A percentile compares a stretch with the other conserved stretches of the same genome.
These are phyloP conservation scores for Acer campestre DNA, from an alignment of 345 rosid genomes.

Conservation along the genomic window DNA sequence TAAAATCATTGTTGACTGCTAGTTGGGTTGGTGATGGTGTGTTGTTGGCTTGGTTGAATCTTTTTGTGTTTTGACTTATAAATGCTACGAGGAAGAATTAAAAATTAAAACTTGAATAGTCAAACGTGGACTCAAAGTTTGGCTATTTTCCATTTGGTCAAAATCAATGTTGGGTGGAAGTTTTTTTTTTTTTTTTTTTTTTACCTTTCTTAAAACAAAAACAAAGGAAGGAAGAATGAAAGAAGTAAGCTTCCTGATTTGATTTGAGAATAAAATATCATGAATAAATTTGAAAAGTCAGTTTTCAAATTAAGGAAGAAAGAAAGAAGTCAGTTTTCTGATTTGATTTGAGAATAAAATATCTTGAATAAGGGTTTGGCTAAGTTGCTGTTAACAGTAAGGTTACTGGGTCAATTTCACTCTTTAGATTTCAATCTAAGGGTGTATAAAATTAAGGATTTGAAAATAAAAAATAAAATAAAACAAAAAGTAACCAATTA, in stretches of 20 bases:
- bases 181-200: no score
- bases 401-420: no score
- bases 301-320: neutral
- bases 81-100: neutral
- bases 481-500: no score
- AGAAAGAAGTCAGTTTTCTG: no score
- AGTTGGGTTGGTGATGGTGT: neutral
- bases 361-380: neutral
- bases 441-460: no score
- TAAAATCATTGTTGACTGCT: neutral
- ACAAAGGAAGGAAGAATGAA: no score
- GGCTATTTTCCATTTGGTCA: constrained; percentile 1
- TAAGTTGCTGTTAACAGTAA: no score
- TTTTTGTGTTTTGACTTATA: constrained; percentile 6
- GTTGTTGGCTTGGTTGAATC: neutral
- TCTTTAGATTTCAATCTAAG: no score
- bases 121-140: neutral
- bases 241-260: no score
- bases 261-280: no score
- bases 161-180: neutral
- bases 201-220: neutral
- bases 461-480: no score
- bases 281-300: no score
- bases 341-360: neutral
- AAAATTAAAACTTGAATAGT: neutral